phyloP scores from a whole-genome alignment of 2,329 filamentous ascomycete genomes.

The Tolypocladium cylindrosporum region DNA sequence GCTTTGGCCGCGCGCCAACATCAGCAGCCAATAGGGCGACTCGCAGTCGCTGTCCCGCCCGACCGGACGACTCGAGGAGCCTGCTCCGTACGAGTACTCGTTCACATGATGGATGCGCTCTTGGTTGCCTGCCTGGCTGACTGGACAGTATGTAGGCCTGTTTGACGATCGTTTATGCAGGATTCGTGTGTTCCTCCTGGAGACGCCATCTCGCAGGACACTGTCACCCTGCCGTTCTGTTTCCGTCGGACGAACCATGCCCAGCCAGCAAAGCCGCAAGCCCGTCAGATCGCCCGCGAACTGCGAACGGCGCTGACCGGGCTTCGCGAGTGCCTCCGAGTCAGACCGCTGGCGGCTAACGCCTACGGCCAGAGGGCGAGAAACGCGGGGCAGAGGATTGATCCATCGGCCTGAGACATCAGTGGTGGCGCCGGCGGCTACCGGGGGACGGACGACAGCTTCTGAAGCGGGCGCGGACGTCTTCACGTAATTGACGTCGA shows the following conservation, averaged over 20 bases:
- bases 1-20: neutral
- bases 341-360: neutral
- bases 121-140: neutral
- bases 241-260: neutral
- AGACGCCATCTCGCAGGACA: neutral
- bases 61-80: neutral
- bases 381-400: neutral
- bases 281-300: neutral
- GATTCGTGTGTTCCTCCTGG: neutral
- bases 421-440: neutral
- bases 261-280: neutral
- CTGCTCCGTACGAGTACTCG: no score
- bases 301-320: neutral
- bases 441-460: neutral
- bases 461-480: neutral
- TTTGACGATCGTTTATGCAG: neutral
- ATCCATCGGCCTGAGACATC: neutral
- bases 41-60: neutral
- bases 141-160: neutral
- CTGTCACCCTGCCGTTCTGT: neutral
- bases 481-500: neutral
- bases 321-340: no score
- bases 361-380: neutral
- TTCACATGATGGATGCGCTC: neutral
- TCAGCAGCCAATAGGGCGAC: neutral